Base-by-base conservation (phyloP, 2,329 filamentous ascomycete species). In the Cercospora sp. region DNA sequence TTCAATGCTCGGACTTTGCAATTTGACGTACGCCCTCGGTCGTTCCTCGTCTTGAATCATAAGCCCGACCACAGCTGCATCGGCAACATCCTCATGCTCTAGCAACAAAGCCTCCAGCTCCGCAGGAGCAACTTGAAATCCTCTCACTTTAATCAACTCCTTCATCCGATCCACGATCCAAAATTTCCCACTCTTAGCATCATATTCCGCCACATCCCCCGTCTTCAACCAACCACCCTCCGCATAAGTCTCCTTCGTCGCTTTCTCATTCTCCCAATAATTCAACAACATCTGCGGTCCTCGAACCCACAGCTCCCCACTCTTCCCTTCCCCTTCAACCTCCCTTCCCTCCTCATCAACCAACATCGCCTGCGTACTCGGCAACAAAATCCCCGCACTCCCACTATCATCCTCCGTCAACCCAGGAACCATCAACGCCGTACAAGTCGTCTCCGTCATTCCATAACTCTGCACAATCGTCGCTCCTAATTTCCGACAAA, bases 401-500 rank as follows among this genome's bases (percentile, higher is more conserved):
- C 61, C 66, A 57, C 66, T 81, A 2, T 76, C 70, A 5, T 75
- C 78, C 5, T 75, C 78, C 66, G 86, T 78, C 3, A 59, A 61
- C 1, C 75, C 80, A 0, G 88, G 86, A 70, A 91, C 84, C 89
- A 93, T 6, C 12, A 91, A 84, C 18, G 86, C 83, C 0, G 90
- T 88, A 78, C 92, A 94, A 0, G 92, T 95, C 2, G 83, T 80
- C 76, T 95, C 92, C 1, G 92, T 95, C 92, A 96, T 94, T 5
- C 93, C 93, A 90, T 63, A 68, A n/a, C 26, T 40, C 40, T 68
- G 66, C 18, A 68, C 66, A 55, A 68, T 68, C 20, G 62, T 55
- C 18, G 66, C 66, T 3, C 55, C 55, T 4, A 68, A 42, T 33
- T 65, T 64, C n/a, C 48, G 30, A 31, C 61, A 60, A 13, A 68